Percentiles rank a stretch among this genome's conserved stretches.
Conservation (phyloP, 140 eudicot genomes). For the Flaveria floridana region DNA sequence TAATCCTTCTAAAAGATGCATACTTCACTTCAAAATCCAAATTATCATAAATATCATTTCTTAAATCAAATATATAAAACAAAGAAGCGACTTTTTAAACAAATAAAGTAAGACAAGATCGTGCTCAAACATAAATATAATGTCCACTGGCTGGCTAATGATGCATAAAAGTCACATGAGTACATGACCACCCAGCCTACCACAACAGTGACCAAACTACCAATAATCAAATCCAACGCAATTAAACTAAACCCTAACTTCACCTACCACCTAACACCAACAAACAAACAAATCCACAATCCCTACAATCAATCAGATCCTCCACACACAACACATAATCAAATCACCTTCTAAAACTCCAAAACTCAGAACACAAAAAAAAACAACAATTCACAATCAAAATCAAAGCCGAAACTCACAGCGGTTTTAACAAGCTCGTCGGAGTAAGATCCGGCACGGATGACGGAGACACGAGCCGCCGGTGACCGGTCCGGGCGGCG, state of each 20-base stretch:
- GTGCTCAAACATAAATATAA: conserved; percentile 17
- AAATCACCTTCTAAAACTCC: not conserved
- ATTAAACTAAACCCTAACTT: conserved; percentile 22
- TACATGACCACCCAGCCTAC: conserved; percentile 26
- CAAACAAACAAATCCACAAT: conserved; percentile 16
- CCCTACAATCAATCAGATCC: not conserved
- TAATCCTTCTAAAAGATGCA: too few relatives aligned
- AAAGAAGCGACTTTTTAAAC: not conserved
- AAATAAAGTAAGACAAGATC: not conserved
- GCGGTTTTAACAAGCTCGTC: conserved; percentile 90
- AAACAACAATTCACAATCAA: not conserved
- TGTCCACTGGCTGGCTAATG: too few relatives aligned
- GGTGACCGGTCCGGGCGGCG: conserved; percentile 44
- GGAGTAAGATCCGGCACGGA: conserved; percentile 75
- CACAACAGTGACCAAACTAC: conserved; percentile 29
- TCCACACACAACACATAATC: conserved; percentile 18
- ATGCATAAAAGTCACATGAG: too few relatives aligned
- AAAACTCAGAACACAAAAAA: not conserved
- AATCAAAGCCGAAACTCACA: conserved; percentile 35
- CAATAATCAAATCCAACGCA: conserved; percentile 4
- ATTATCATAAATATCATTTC: too few relatives aligned
- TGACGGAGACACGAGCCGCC: conserved; percentile 56
- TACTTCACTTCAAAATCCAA: too few relatives aligned
- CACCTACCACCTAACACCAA: conserved; percentile 10
- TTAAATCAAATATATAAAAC: too few relatives aligned